Conservation (phyloP, 1,284 basidiomycete genomes). For the Ceratobasidium sp. region DNA sequence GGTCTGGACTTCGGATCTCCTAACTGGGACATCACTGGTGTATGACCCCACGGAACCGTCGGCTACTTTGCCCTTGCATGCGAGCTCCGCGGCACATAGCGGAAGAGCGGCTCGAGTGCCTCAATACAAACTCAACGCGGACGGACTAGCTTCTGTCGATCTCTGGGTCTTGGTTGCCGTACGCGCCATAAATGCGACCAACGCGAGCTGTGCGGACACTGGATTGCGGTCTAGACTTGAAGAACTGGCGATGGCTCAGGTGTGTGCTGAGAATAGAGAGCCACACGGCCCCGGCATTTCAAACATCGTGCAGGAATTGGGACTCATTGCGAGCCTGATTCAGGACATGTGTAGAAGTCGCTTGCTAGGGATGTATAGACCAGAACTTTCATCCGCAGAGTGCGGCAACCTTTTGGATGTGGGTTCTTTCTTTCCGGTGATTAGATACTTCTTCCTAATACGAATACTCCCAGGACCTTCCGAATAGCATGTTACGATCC, state of each 20-base stretch:
- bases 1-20: conserved; percentile 28
- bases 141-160: conserved; percentile 36
- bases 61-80: not conserved
- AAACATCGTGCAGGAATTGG: conserved; percentile 8
- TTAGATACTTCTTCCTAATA: not conserved
- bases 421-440: conserved; percentile 31
- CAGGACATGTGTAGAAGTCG: conserved; percentile 44
- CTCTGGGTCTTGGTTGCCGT: conserved; percentile 38
- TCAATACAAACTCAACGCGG: conserved; percentile 33
- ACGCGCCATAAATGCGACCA: conserved; percentile 10
- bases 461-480: conserved; percentile 32
- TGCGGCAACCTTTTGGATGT: conserved; percentile 48
- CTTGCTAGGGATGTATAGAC: conserved; percentile 40
- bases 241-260: conserved; percentile 8
- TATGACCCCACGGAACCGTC: conserved; percentile 10
- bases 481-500: conserved; percentile 18
- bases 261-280: conserved; percentile 23
- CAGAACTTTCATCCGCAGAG: conserved; percentile 41
- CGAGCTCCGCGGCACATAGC: not conserved
- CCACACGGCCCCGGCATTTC: conserved; percentile 3
- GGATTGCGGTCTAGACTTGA: conserved; percentile 12
- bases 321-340: conserved; percentile 41
- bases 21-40: conserved; percentile 21
- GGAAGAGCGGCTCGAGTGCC: conserved; percentile 1
- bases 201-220: conserved; percentile 4